Evolutionary conservation across 2,329 filamentous ascomycete species (phyloP).

Genomic region (Botryotinia globosa): DNA sequence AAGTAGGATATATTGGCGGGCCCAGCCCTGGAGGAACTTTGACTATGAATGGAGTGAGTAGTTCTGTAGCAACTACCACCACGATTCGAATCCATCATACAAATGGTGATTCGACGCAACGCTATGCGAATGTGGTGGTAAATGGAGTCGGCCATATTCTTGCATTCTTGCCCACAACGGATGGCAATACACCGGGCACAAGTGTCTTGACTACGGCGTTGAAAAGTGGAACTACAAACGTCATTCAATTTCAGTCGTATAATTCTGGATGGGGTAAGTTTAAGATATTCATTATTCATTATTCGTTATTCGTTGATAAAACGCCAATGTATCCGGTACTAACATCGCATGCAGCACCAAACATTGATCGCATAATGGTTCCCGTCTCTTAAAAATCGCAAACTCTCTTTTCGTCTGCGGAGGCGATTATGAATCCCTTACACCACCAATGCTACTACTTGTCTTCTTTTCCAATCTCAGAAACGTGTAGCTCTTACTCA

Average conservation of each 20-base stretch:
- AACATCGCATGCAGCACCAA: conserved; percentile 42
- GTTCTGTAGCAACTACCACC: conserved; percentile 44
- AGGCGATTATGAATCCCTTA: background rate
- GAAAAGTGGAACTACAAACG: conserved; percentile 47
- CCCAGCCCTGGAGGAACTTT: conserved; percentile 44
- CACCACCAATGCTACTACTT: background rate
- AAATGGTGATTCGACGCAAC: conserved; percentile 53
- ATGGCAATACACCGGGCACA: conserved; percentile 45
- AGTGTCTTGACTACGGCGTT: conserved; percentile 50
- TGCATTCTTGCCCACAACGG: conserved; percentile 53
- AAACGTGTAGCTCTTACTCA: conserved; percentile 28
- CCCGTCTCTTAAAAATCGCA: conserved; percentile 41
- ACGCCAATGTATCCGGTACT: conserved; percentile 18
- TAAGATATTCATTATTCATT: background rate
- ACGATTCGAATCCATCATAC: conserved; percentile 55
- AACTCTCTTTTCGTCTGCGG: background rate
- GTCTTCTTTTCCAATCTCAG: conserved; percentile 20
- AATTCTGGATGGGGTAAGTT: conserved; percentile 42
- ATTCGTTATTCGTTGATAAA: background rate
- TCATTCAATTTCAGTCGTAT: conserved; percentile 46
- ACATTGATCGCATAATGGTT: conserved; percentile 54
- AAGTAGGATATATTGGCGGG: conserved; percentile 57
- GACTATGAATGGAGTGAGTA: conserved; percentile 47
- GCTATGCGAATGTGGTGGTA: conserved; percentile 54
- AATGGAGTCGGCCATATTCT: conserved; percentile 52